phyloP scores from a whole-genome alignment of 2,329 filamentous ascomycete genomes.

The Botrytis deweyae region DNA sequence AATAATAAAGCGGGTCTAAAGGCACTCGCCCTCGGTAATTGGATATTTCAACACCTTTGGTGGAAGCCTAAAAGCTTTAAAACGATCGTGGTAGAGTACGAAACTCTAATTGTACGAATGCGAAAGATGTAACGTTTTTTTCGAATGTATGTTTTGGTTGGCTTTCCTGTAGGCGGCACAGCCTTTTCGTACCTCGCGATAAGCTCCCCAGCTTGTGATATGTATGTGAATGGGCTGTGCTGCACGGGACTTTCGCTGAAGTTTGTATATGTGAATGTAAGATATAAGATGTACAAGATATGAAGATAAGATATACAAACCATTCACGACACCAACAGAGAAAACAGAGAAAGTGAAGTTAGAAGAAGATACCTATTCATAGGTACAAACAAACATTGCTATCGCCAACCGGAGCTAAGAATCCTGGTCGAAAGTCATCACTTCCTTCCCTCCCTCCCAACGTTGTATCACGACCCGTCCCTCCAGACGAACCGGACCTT shows the following conservation, averaged over 20 bases:
- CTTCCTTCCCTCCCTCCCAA: neutral
- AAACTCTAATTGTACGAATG: neutral
- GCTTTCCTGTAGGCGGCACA: conserved; percentile 1
- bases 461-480: neutral
- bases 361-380: conserved; percentile 9
- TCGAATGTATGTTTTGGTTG: neutral
- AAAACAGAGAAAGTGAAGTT: neutral
- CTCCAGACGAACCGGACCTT: neutral
- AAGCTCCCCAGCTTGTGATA: neutral
- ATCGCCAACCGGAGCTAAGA: neutral
- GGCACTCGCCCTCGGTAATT: neutral
- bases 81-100: neutral
- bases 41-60: neutral
- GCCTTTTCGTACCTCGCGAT: neutral
- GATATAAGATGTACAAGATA: neutral
- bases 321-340: neutral
- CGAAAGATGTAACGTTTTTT: conserved; percentile 5
- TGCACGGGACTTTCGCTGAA: neutral
- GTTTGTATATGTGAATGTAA: neutral
- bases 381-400: neutral
- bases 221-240: conserved; percentile 5
- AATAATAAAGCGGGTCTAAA: neutral
- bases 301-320: neutral
- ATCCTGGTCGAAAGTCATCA: conserved; percentile 1
- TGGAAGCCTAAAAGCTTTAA: conserved; percentile 13